Percentiles rank a stretch among this genome's conserved stretches.
These are phyloP conservation scores for Termitomyces sp. DNA, from an alignment of 768 basidiomycete genomes.

Conservation along the genomic window DNA sequence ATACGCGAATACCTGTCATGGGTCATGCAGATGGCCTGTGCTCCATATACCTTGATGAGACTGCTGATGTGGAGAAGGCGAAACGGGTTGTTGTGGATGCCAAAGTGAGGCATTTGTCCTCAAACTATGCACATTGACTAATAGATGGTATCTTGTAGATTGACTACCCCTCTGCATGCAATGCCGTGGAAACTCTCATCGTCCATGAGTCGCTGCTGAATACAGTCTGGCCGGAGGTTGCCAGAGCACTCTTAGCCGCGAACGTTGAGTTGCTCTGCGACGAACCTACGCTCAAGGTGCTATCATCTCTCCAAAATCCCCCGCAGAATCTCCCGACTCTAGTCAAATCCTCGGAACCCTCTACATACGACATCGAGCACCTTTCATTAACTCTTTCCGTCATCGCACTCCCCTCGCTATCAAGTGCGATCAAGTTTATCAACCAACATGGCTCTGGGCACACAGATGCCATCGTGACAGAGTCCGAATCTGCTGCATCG, in stretches of 20 bases:
- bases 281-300: conserved; percentile 50
- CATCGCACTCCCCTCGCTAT: conserved; percentile 64
- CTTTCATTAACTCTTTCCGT: conserved; percentile 85
- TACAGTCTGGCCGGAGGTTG: conserved; percentile 81
- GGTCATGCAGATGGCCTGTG: conserved; percentile 98
- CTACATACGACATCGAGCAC: conserved; percentile 84
- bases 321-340: conserved; percentile 40
- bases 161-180: conserved; percentile 96
- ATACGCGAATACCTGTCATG: conserved; percentile 95
- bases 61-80: conserved; percentile 77
- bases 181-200: conserved; percentile 86
- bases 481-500: conserved; percentile 59
- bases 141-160: conserved; percentile 44
- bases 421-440: conserved; percentile 81
- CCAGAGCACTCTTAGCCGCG: conserved; percentile 61
- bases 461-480: conserved; percentile 91
- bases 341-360: conserved; percentile 49
- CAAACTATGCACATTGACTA: neutral
- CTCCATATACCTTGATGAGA: conserved; percentile 83
- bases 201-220: conserved; percentile 71
- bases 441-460: conserved; percentile 94
- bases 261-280: conserved; percentile 84
- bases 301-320: conserved; percentile 35
- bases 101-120: conserved; percentile 54
- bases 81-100: conserved; percentile 82